Evolutionary conservation across 2,329 filamentous ascomycete species (phyloP), one percentile per base, ranked within the genome.

Genomic region (Malbranchea cinnamomea): DNA sequence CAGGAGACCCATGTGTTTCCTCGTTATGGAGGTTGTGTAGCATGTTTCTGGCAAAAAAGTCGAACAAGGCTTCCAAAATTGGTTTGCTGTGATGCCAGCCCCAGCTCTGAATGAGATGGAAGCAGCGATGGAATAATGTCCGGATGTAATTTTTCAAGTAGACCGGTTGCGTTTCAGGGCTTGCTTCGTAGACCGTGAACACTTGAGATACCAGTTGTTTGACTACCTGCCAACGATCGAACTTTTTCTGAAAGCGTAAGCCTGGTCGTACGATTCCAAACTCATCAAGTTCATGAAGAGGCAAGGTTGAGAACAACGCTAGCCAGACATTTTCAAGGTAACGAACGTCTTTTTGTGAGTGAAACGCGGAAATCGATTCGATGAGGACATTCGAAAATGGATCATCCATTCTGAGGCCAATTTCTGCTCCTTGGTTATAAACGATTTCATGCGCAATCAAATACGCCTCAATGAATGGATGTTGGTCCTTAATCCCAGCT

Each of bases 101-200:
- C 71, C 70, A 74, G 16, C 41, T 41, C 19, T 57, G 58, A 27
- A 73, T 59, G 13, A 75, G 52, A 22, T 56, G 46, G 39, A 65
- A 60, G 40, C 67, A 72, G 38, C 71, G 55, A 8, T 54, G 55
- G 26, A 74, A 56, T 14, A 62, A 45, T 5, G 57, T 48, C 30
- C 67, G 60, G 28, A 70, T 49, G 38, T 74, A 74, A 10, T 55
- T 58, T 38, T 73, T 71, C 35, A 68, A 54, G n/a, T 56, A 62
- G 6, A 57, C 41, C 9, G 56, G 54, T 19, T 52, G 51, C 1
- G 45, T 42, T 7, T 42, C 45, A 17, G 53, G 55, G 17, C 58
- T 62, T 3, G 47, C 41, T 3, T 57, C 45, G 33, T 68, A 71
- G 2, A 63, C 40, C 9, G 53, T 47, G 24, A 74, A 56, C 2